A percentile compares a stretch with the other conserved stretches of the same genome.
Evolutionary conservation across 2,329 filamentous ascomycete species (phyloP).

Genomic region (Phialemonium atrogriseum): DNA sequence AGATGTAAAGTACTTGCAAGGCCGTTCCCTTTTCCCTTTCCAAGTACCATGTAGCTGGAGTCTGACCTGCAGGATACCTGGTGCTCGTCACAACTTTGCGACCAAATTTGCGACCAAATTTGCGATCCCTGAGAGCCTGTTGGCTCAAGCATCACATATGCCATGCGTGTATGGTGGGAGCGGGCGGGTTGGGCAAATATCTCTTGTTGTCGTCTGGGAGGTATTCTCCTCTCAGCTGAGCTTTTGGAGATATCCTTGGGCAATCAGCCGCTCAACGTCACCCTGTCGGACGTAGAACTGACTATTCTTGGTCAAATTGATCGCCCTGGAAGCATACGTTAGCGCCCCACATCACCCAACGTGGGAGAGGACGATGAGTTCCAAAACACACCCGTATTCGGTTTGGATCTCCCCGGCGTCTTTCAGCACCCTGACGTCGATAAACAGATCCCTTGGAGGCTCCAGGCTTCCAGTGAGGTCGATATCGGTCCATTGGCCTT

Average conservation of each 20-base stretch:
- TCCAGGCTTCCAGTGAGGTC: slow-evolving; percentile 91
- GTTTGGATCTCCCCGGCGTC: slow-evolving; percentile 98
- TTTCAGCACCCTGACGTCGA: slow-evolving; percentile 91
- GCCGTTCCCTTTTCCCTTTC: too few relatives aligned
- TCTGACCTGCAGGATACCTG: too few relatives aligned
- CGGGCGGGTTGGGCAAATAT: too few relatives aligned
- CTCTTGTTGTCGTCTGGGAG: not conserved
- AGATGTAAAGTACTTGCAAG: too few relatives aligned
- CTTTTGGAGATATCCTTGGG: slow-evolving; percentile 90
- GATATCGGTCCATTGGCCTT: slow-evolving; percentile 97
- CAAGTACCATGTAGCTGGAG: too few relatives aligned
- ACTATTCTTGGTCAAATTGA: slow-evolving; percentile 95
- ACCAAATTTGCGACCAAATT: too few relatives aligned
- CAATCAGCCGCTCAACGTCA: slow-evolving; percentile 88
- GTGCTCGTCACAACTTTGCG: too few relatives aligned
- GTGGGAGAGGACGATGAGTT: not conserved
- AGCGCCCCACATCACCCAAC: slow-evolving; percentile 4
- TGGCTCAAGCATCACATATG: too few relatives aligned
- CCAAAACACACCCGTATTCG: slow-evolving; percentile 77
- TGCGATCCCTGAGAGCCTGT: too few relatives aligned
- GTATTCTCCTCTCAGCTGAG: slow-evolving; percentile 53
- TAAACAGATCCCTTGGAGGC: slow-evolving; percentile 90
- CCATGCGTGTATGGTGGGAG: too few relatives aligned
- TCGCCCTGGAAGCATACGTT: slow-evolving; percentile 52
- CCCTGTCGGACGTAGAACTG: slow-evolving; percentile 96